Conservation (phyloP, 202 grass and related monocot species). For the Setaria italica region DNA sequence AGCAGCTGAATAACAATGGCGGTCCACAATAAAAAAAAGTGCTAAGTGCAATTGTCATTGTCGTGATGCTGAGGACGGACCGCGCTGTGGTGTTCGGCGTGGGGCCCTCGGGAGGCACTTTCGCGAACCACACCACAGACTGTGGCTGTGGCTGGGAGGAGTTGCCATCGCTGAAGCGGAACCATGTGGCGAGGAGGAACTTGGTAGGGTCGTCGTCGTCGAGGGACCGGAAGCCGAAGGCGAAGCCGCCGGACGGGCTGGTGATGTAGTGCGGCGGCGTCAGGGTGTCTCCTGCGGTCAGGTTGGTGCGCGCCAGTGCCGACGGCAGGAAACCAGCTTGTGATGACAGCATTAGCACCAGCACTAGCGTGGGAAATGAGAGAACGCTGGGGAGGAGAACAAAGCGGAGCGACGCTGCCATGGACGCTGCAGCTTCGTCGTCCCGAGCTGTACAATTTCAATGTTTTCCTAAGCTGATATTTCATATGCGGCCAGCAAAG, state of each 20-base stretch:
- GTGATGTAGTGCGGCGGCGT: constrained; percentile 24
- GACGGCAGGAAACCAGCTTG: background rate
- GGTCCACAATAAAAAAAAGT: too few relatives aligned
- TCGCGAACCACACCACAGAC: constrained; percentile 51
- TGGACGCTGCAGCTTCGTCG: too few relatives aligned
- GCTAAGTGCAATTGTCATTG: too few relatives aligned
- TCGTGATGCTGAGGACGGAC: constrained; percentile 29
- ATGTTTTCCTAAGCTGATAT: too few relatives aligned
- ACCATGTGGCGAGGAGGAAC: constrained; percentile 52
- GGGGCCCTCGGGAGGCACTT: background rate
- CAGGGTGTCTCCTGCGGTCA: background rate
- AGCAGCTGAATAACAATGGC: too few relatives aligned
- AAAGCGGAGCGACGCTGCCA: too few relatives aligned
- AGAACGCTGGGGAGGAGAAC: background rate
- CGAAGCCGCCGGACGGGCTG: constrained; percentile 34
- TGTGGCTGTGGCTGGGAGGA: background rate
- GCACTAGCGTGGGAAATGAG: background rate
- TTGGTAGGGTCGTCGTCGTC: constrained; percentile 2
- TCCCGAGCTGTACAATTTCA: too few relatives aligned
- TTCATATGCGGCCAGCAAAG: too few relatives aligned
- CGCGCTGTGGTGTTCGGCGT: background rate
- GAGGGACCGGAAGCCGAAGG: constrained; percentile 31
- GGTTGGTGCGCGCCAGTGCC: background rate
- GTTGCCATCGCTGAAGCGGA: background rate
- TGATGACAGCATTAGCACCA: background rate